phyloP scores from a whole-genome alignment of 2,329 filamentous ascomycete genomes.

The Scolecobasidium constrictum region DNA sequence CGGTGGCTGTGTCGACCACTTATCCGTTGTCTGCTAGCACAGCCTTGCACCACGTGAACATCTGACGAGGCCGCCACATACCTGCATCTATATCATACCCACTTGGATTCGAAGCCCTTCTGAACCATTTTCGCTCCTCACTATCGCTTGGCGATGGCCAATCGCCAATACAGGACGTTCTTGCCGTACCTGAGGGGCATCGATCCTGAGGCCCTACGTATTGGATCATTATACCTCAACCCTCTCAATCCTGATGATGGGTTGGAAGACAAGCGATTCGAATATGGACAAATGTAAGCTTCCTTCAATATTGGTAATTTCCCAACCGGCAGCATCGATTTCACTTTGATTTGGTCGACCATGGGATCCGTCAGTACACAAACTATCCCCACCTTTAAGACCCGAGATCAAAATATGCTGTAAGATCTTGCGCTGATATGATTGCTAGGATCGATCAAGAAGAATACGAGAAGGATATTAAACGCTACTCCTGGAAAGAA shows the following conservation, averaged over 20 bases:
- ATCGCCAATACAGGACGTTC: constrained; percentile 11
- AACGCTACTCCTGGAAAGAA: constrained; percentile 9
- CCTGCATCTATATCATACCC: too few species aligned
- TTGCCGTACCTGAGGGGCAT: constrained; percentile 10
- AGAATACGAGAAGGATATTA: constrained; percentile 8
- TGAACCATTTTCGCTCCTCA: not conserved
- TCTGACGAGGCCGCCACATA: not conserved
- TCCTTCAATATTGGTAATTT: too few species aligned
- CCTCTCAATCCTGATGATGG: constrained; percentile 10
- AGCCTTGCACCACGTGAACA: not conserved
- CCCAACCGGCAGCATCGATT: too few species aligned
- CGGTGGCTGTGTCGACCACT: not conserved
- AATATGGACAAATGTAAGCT: constrained; percentile 11
- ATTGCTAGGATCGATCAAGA: constrained; percentile 3
- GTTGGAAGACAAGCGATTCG: constrained; percentile 8
- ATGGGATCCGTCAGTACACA: too few species aligned
- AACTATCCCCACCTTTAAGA: too few species aligned
- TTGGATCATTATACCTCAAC: constrained; percentile 11
- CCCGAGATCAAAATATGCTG: too few species aligned
- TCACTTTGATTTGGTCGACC: too few species aligned
- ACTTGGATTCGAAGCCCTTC: too few species aligned
- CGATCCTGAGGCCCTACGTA: constrained; percentile 9
- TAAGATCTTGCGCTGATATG: too few species aligned
- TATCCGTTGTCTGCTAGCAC: not conserved
- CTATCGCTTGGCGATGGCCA: not conserved